Conservation (phyloP, 345 rosid species). For the Salix suchowensis region DNA sequence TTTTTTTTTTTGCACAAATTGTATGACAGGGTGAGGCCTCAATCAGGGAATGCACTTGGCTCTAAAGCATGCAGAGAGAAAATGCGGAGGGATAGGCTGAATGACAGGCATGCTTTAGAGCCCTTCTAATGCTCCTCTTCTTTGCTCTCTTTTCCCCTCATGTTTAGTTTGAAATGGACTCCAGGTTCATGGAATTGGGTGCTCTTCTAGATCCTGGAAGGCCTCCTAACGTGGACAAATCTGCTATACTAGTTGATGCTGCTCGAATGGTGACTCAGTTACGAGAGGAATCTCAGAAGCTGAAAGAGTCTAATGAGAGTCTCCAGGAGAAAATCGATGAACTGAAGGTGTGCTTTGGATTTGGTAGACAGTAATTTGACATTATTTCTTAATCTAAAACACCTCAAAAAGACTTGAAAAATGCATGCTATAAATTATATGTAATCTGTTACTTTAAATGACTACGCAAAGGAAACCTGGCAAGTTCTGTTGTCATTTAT, state of each 20-base stretch:
- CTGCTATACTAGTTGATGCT: conserved; percentile 29
- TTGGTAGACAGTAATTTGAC: neutral
- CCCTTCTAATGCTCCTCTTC: neutral
- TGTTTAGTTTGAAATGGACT: neutral
- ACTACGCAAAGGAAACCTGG: neutral
- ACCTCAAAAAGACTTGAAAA: neutral
- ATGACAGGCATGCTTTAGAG: conserved; percentile 22
- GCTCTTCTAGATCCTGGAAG: conserved; percentile 34
- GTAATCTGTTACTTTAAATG: neutral
- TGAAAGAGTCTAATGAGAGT: conserved; percentile 24
- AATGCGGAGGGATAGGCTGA: conserved; percentile 20
- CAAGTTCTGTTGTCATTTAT: neutral
- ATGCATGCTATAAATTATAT: neutral
- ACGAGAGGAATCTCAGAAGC: conserved; percentile 22
- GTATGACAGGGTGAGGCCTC: conserved; percentile 17
- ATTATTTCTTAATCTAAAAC: neutral
- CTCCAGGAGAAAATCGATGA: conserved; percentile 31
- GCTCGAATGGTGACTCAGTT: conserved; percentile 28
- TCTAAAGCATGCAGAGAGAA: conserved; percentile 29
- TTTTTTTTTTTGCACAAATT: neutral
- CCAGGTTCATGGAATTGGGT: conserved; percentile 35
- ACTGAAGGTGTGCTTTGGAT: conserved; percentile 24
- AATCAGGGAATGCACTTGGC: conserved; percentile 4
- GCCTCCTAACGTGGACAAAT: conserved; percentile 34
- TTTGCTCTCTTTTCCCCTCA: neutral